Base-by-base conservation (phyloP, 306 rosid genomes). In the cucumber (Cucumis sativus) region DNA sequence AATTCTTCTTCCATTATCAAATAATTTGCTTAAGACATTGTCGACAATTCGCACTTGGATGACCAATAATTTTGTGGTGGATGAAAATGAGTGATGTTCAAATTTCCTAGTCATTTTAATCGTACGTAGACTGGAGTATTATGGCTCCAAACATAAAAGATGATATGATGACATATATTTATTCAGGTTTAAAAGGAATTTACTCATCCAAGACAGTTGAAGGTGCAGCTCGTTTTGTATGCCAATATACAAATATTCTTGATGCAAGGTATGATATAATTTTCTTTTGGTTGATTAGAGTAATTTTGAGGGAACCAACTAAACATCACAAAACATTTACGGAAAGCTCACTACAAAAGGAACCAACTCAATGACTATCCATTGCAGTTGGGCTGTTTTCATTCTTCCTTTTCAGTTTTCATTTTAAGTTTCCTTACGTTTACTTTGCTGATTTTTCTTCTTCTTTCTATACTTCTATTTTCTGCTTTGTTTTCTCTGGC, bases 131-230 rank as follows among this genome's bases (percentile, higher is more conserved):
- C 18, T 68, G 75, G 35, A n/a, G 37, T 11, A 37, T 68, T 64
- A 40, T 60, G 54, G 78, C 49, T 21, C 39, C 39, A n/a, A 30
- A 30, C 40, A 15, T 28, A 14, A 49, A 25, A 73, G 10, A 17
- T 28, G 20, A 16, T 77, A 56, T 45, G 55, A 68, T 76, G 79
- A 63, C 21, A 12, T 71, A 57, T 66, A 11, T 57, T 55, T 23
- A 57, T 82, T 70, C 59, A 94, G 98, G 98, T 67, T 83, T 84
- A 28, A 94, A 90, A 80, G 97, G 98, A 82, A 79, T 89, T 66
- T 92, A 92, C 83, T 83, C 83, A 78, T 94, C 98, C 25, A 84
- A 56, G 43, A 87, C 89, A 80, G 90, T 94, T 81, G 88, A 85
- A 87, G 93, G 91, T 68, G 98, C 96, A 57, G 85, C 95, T n/a